Evolutionary conservation across 257 asterid genomes (phyloP), one percentile per base, ranked within the genome.

Genomic region (Craterostigma plantagineum): DNA sequence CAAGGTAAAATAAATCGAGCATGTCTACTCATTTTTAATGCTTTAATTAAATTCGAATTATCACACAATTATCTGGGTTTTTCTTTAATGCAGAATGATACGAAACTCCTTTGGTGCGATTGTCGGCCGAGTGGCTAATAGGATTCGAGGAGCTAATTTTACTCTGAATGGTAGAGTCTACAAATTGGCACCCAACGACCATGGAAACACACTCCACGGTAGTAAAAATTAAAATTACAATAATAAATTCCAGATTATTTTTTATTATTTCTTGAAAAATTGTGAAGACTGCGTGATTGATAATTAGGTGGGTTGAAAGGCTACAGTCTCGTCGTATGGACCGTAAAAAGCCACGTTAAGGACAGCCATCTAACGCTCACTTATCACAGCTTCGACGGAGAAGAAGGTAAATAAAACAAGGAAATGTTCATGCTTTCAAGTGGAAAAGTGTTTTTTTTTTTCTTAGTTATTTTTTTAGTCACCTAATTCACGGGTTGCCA

Each of bases 131-230:
- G 94, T 86, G 9, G 94, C 94, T 3, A 86, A 86, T 35, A 46
- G 94, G 33, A 78, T 86, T 43, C 84, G 90, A 41, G 77, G 79
- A 7, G 90, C 94, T n/a, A 11, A 63, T 7, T 86, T 86, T 64
- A 51, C 57, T 14, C 33, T 81, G 46, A 48, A 76, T 51, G 93
- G 92, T 8, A 63, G 48, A 7, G 42, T 39, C 14, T 81, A 86
- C 60, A 65, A 50, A 4, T 43, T 78, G 38, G 77, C 92, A 13
- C 68, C 71, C 4, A 86, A 86, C 50, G 90, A 86, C 49, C 73
- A 74, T 56, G 92, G 92, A 45, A 86, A 81, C 67, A 86, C 94
- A 13, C 93, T 86, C 18, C 97, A 81, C 18, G 94, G 94, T 43
- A 43, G 10, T 4, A n/a, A 4, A 9, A 16, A 10, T 14, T 16